phyloP scores from a whole-genome alignment of 1,284 basidiomycete species.

The Boletellus deceptivus region DNA sequence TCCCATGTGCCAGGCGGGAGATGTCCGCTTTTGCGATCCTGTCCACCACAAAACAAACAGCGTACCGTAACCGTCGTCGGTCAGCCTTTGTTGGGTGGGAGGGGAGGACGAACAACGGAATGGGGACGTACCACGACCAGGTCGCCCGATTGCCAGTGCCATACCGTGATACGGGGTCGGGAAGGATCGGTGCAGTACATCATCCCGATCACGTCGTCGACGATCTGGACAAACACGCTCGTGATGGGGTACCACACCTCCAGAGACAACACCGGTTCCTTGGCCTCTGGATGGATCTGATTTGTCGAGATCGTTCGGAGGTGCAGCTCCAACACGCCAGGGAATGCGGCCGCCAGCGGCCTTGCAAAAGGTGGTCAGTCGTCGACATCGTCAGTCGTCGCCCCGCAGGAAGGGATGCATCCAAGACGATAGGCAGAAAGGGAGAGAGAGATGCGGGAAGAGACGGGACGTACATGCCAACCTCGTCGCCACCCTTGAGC shows the following conservation, averaged over 20 bases:
- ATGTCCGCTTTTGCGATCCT: slow-evolving; percentile 26
- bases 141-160: slow-evolving; percentile 52
- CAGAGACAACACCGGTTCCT: slow-evolving; percentile 25
- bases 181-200: slow-evolving; percentile 38
- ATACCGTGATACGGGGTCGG: slow-evolving; percentile 43
- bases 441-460: too few species aligned
- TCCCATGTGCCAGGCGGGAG: slow-evolving; percentile 38
- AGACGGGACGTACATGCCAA: slow-evolving; percentile 13
- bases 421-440: neutral
- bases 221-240: slow-evolving; percentile 47
- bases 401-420: neutral
- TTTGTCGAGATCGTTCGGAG: slow-evolving; percentile 46
- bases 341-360: slow-evolving; percentile 6
- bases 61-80: too few species aligned
- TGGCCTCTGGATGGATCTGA: slow-evolving; percentile 39
- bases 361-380: slow-evolving; percentile 1
- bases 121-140: slow-evolving; percentile 43
- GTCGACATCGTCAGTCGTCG: too few species aligned
- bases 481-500: slow-evolving; percentile 36
- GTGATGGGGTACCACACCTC: slow-evolving; percentile 19
- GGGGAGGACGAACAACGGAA: neutral
- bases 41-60: neutral
- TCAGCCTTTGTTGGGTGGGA: too few species aligned
- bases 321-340: slow-evolving; percentile 31
- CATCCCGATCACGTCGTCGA: slow-evolving; percentile 50